phyloP scores from a whole-genome alignment of 2,329 filamentous ascomycete genomes.

The Apiospora kogelbergensis region DNA sequence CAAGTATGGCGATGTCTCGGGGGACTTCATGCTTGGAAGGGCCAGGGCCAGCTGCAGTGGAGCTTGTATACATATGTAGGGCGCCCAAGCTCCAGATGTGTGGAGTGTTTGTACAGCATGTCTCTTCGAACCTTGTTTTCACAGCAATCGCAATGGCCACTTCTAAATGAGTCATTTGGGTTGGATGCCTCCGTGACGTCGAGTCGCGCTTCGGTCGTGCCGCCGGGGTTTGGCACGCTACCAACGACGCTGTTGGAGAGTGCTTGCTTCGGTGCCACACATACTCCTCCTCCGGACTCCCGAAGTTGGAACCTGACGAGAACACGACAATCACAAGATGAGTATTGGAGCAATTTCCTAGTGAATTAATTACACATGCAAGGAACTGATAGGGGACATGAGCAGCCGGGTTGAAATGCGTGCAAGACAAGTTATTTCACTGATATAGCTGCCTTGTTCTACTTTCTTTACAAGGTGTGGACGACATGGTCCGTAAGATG shows the following conservation, averaged over 20 bases:
- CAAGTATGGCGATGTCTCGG: not conserved
- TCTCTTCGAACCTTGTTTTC: not conserved
- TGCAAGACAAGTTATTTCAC: not conserved
- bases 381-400: not conserved
- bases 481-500: not conserved
- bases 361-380: not conserved
- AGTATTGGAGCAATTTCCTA: not conserved
- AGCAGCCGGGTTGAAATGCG: not conserved
- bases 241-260: not conserved
- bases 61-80: not conserved
- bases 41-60: not conserved
- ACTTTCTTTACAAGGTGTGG: too few relatives aligned
- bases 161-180: not conserved
- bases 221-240: not conserved
- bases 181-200: not conserved
- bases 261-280: not conserved
- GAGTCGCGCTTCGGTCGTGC: not conserved
- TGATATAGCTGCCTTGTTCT: not conserved
- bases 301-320: not conserved
- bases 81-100: too few relatives aligned
- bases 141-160: not conserved
- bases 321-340: too few relatives aligned
- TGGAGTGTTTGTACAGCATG: not conserved
- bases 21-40: not conserved
- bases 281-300: too few relatives aligned